Evolutionary conservation across 2,329 filamentous ascomycete genomes (phyloP).

Genomic region (Aspergillus viridinutans): DNA sequence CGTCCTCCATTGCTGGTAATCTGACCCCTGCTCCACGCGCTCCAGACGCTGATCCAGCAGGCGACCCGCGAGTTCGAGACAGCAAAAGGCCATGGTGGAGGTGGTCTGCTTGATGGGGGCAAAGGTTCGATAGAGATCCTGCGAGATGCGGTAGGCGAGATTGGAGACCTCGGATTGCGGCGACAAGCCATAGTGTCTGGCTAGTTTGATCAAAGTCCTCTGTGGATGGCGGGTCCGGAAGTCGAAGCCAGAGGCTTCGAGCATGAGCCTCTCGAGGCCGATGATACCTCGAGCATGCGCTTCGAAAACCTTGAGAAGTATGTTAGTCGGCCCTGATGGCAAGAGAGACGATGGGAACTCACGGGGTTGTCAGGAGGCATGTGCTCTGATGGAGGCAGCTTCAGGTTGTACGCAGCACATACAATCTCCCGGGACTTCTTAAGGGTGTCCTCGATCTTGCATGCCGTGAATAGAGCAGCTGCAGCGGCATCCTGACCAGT

Average conservation of each 20-base stretch:
- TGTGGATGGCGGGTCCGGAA: constrained; percentile 88
- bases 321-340: neutral
- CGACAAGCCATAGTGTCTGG: constrained; percentile 55
- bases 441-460: constrained; percentile 95
- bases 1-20: constrained; percentile 49
- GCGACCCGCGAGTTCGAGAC: constrained; percentile 74
- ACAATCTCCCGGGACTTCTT: constrained; percentile 95
- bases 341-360: constrained; percentile 20
- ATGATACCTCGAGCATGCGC: constrained; percentile 74
- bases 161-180: constrained; percentile 54
- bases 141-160: constrained; percentile 73
- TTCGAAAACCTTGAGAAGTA: constrained; percentile 65
- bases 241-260: constrained; percentile 90
- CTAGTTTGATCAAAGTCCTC: constrained; percentile 75
- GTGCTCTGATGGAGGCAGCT: constrained; percentile 62
- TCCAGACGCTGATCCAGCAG: constrained; percentile 57
- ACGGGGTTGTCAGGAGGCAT: constrained; percentile 78
- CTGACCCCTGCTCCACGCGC: constrained; percentile 43
- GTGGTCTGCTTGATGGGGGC: constrained; percentile 86
- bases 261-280: constrained; percentile 83
- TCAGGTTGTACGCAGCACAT: constrained; percentile 83
- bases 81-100: constrained; percentile 76
- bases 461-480: constrained; percentile 84
- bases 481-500: constrained; percentile 71
- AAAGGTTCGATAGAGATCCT: constrained; percentile 91